Base-by-base conservation (phyloP, 495 filamentous ascomycete genomes). In the Aspergillus olivimuriae region DNA sequence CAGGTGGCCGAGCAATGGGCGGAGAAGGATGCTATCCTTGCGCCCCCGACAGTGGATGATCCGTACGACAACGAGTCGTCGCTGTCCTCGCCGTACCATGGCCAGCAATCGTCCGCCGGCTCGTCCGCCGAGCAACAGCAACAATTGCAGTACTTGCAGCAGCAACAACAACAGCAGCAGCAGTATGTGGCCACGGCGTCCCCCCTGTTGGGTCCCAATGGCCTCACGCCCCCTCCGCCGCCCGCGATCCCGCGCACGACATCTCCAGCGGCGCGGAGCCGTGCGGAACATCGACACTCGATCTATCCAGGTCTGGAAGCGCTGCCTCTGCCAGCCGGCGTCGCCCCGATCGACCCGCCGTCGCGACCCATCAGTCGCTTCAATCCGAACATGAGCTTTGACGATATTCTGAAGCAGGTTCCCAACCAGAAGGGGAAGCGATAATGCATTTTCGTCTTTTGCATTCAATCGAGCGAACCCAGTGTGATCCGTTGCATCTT, bases 1-100 rank as follows among this genome's bases (percentile, higher is more conserved):
- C 62, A 82, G 39, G 76, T 83, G 33, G 90, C 87, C 11, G 81
- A 85, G 58, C 75, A 80, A 43, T 94, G 87, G 88, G 74, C 62
- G 24, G 69, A 71, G 38, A 60, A 57, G 16, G 68, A 65, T 30
- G 50, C 54, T 19, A 52, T 72, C 12, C 47, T 69, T 16, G 66
- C 56, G 4, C 63, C 66, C 3, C 63, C 67, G 1, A 55, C 59
- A 36, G 47, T 63, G 3, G 68, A 70, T 14, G 69, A 73, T 43
- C 58, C 58, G 6, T 64, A 65, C 33, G 69, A 69, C 24, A 62
- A 66, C 20, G 67, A 68, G 21, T 68, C 69, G 5, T 71, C 69
- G 20, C 48, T 71, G 20, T 70, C 69, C 2, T 70, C 69, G 0
- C 61, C 67, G 8, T 70, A 70, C 50, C 67, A 51, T 16, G 68